These are phyloP conservation scores for Nigrospora oryzae DNA, from an alignment of 2,329 filamentous ascomycete species.

Conservation along the genomic window DNA sequence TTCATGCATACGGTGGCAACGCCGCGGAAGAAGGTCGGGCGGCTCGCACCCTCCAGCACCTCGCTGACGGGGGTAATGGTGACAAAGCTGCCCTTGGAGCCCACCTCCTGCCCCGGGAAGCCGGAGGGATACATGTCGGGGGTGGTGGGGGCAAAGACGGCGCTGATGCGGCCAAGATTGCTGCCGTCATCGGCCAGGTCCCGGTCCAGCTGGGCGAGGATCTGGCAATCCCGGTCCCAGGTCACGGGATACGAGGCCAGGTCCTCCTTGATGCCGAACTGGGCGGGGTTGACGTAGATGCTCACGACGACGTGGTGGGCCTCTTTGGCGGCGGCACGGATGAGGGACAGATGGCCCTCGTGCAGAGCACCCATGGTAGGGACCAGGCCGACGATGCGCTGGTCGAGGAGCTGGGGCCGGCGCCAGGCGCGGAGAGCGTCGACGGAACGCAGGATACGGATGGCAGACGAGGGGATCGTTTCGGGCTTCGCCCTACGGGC, in stretches of 20 bases:
- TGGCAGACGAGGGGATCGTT: slow-evolving; percentile 46
- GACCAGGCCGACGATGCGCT: slow-evolving; percentile 74
- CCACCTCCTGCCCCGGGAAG: slow-evolving; percentile 61
- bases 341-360: slow-evolving; percentile 77
- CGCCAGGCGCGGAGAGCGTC: slow-evolving; percentile 63
- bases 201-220: slow-evolving; percentile 59
- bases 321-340: slow-evolving; percentile 74
- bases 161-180: slow-evolving; percentile 62
- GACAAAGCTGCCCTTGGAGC: slow-evolving; percentile 80
- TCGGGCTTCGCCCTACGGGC: slow-evolving; percentile 21
- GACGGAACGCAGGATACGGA: slow-evolving; percentile 70
- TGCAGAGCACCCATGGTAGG: slow-evolving; percentile 99
- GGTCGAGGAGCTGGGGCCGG: slow-evolving; percentile 52
- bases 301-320: slow-evolving; percentile 84
- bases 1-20: slow-evolving; percentile 97
- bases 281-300: slow-evolving; percentile 93
- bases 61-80: slow-evolving; percentile 78
- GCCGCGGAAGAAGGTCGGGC: slow-evolving; percentile 92
- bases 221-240: slow-evolving; percentile 68
- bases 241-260: slow-evolving; percentile 83
- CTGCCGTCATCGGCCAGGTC: slow-evolving; percentile 57
- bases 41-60: slow-evolving; percentile 73
- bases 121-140: slow-evolving; percentile 82
- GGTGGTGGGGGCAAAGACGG: slow-evolving; percentile 80
- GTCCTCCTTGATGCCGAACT: slow-evolving; percentile 87